Base-by-base conservation (phyloP, 2,329 filamentous ascomycete genomes). In the Xylaria sp. region DNA sequence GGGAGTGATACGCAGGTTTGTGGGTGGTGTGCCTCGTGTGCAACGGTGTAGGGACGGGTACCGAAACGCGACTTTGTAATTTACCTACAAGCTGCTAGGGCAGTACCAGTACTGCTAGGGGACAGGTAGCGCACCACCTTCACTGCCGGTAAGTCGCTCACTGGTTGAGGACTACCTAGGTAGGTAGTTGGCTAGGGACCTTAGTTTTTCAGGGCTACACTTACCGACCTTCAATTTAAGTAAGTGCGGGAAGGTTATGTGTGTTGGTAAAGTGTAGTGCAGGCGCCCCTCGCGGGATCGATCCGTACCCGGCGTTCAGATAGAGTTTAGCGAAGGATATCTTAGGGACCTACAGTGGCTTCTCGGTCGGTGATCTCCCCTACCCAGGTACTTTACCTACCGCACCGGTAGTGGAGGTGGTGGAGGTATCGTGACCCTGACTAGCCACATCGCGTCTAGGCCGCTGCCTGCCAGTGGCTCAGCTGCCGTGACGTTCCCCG, bases 381-480 rank as follows among this genome's bases (percentile, higher is more conserved):
- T 31, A 17, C 8, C n/a, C 17, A 21, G 3, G 15, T 7, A 13
- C 7, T 35, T 35, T 40, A 40, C 5, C n/a, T 40, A 35, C 11
- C 8, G n/a, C 11, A 17, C 6, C 29, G 35, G 9, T 19, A 25
- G 15, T 17, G n/a, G 13, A 29, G 44, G 46, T 49, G 31, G 46
- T 13, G 13, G 41, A 29, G 31, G 47, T 31, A 58, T 62, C 60
- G 62, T 65, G 65, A 66, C 59, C 41, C 54, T 58, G 53, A 47
- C 66, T 68, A 67, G 55, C 57, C 60, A 25, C 40, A 65, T 65
- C 25, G 54, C 57, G 64, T 46, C 41, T 67, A 67, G 65, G 41
- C 48, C 59, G 63, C 47, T 66, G 65, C 57, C 65, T 67, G 27
- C 38, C 17, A 43, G 60, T 62, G 62, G 66, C 66, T 67, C 66